Evolutionary conservation across 2,329 filamentous ascomycete genomes (phyloP), one percentile per base, ranked within the genome.

Genomic region (Penicillium sp.): DNA sequence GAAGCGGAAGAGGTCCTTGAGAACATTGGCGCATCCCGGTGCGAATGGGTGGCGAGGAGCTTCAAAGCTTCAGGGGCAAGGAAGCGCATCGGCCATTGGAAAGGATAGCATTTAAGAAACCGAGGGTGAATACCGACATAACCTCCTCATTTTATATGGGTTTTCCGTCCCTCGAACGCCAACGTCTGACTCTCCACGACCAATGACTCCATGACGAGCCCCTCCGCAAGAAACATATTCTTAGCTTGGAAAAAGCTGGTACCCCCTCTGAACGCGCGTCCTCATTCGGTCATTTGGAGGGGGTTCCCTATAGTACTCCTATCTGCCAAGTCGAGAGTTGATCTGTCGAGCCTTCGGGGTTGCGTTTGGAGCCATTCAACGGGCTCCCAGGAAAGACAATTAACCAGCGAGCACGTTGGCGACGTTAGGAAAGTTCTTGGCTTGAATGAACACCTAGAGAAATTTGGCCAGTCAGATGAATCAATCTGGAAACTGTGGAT

Each of bases 21-120:
- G 57, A 48, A 62, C 63, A 68, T 67, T 63, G 45, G 60, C 56
- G 58, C 66, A 68, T 68, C 42, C 56, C 54, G 55, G 56, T 58
- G 35, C 52, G 22, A 57, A 49, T 5, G 41, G 28, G 49, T 12
- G 38, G 12, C 10, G 43, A 5, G 5, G 15, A 22, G 28, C 11
- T 51, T 41, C 51, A 43, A 25, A 22, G 39, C 11, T 51, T 38
- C 48, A 48, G 42, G 31, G 17, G 49, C 41, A 10, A 52, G 22
- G 38, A 28, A 51, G 42, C 38, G 22, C 22, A 38, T 28, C 17
- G 31, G 28, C 5, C 35, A 25, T 34, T 20, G 10, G 38, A 39
- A 28, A n/a, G 20, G 45, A 20, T 41, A 28, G 39, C 28, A 31
- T 47, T 28, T 2, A 2, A 11, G 43, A 31, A 28, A 25, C 25